These are phyloP conservation scores for Pugionium cornutum DNA, from an alignment of 345 rosid species.

Conservation along the genomic window DNA sequence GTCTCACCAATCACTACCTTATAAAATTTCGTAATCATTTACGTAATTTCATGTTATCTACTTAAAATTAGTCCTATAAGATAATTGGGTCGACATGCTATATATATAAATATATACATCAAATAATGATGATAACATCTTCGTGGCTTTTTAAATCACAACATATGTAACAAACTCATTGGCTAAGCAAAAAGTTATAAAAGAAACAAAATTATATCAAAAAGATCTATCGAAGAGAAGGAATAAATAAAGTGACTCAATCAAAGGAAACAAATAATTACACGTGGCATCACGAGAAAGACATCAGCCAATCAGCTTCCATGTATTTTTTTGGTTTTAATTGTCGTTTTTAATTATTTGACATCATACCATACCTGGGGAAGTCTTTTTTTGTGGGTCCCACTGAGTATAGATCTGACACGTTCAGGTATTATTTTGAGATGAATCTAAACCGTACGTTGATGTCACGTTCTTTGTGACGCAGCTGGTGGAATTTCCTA, in stretches of 20 bases:
- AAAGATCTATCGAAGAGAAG: conserved; percentile 35
- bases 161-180: conserved; percentile 36
- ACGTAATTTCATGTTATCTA: neutral
- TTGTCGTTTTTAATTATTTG: conserved; percentile 11
- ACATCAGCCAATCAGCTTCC: conserved; percentile 37
- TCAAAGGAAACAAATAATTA: neutral
- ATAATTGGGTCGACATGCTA: conserved; percentile 10
- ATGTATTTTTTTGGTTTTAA: conserved; percentile 10
- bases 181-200: conserved; percentile 20
- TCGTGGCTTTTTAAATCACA: conserved; percentile 36
- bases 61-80: neutral
- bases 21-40: neutral
- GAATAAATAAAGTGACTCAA: conserved; percentile 41
- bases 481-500: neutral
- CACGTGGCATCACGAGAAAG: conserved; percentile 31
- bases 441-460: conserved; percentile 31
- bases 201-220: conserved; percentile 14
- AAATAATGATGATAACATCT: conserved; percentile 42
- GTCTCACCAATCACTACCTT: neutral
- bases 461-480: conserved; percentile 16
- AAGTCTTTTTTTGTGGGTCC: neutral
- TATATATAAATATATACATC: conserved; percentile 1
- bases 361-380: conserved; percentile 36
- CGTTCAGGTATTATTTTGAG: neutral
- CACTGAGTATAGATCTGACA: neutral